Evolutionary conservation across 192 early-diverging fungal species (phyloP).

Genomic region (Coemansia sp.): DNA sequence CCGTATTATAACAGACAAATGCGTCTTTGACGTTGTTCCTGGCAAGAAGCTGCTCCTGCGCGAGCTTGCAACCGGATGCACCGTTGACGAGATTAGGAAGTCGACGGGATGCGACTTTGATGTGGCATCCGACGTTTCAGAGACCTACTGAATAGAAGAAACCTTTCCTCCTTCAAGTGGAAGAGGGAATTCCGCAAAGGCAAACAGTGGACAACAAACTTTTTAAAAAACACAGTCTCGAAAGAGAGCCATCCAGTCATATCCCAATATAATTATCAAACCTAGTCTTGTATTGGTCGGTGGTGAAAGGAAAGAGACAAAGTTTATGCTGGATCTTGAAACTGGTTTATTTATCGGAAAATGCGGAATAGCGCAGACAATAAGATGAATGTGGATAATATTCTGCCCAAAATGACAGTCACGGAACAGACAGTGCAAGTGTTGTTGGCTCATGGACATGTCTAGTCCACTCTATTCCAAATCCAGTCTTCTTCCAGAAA

Average conservation of each 20-base stretch:
- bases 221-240: no score
- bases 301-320: no score
- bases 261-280: no score
- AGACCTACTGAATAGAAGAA: slow-evolving; percentile 17
- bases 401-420: background rate
- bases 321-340: no score
- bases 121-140: slow-evolving; percentile 35
- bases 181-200: no score
- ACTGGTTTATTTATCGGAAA: background rate
- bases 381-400: background rate
- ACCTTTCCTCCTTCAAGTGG: background rate
- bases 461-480: no score
- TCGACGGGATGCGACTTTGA: slow-evolving; percentile 61
- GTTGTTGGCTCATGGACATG: no score
- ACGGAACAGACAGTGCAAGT: background rate
- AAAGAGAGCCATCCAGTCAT: no score
- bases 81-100: slow-evolving; percentile 60
- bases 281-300: no score
- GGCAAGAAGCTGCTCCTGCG: slow-evolving; percentile 54
- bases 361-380: background rate
- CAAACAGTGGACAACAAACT: no score
- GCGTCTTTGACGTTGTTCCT: slow-evolving; percentile 65
- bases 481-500: no score
- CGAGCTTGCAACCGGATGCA: slow-evolving; percentile 62
- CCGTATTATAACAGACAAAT: slow-evolving; percentile 65